Evolutionary conservation across 768 basidiomycete species (phyloP).

Genomic region (Amanita subjunquillea): DNA sequence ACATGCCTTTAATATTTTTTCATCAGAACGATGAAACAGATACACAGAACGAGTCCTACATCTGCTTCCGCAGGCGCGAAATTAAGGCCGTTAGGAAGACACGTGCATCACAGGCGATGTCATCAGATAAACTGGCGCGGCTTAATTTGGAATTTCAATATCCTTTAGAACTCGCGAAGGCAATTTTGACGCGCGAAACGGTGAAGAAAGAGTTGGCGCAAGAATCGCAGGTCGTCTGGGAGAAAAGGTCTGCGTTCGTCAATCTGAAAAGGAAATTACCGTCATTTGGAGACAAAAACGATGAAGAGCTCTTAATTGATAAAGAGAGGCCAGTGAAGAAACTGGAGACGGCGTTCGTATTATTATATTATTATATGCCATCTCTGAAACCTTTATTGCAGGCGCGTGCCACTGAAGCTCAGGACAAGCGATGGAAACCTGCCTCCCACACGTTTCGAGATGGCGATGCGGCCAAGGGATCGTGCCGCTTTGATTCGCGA

Average conservation of each 20-base stretch:
- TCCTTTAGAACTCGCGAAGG: slow-evolving; percentile 63
- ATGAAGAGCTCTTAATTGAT: slow-evolving; percentile 66
- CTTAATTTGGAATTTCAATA: slow-evolving; percentile 67
- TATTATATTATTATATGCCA: slow-evolving; percentile 7
- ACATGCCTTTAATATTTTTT: slow-evolving; percentile 4
- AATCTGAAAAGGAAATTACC: slow-evolving; percentile 77
- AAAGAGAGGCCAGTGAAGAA: slow-evolving; percentile 59
- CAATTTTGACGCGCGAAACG: slow-evolving; percentile 62
- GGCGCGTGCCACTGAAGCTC: slow-evolving; percentile 44
- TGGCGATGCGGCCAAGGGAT: slow-evolving; percentile 53
- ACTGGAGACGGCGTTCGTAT: slow-evolving; percentile 27
- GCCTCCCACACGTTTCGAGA: slow-evolving; percentile 33
- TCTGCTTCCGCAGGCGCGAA: slow-evolving; percentile 94
- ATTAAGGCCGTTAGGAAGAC: slow-evolving; percentile 93
- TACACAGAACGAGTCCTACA: slow-evolving; percentile 84
- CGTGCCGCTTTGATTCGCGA: slow-evolving; percentile 49
- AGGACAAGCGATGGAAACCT: slow-evolving; percentile 34
- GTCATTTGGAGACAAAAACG: slow-evolving; percentile 45
- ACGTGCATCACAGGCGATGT: slow-evolving; percentile 80
- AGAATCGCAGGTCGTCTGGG: slow-evolving; percentile 66
- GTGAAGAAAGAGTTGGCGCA: slow-evolving; percentile 59
- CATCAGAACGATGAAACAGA: slow-evolving; percentile 80
- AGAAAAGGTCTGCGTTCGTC: slow-evolving; percentile 50
- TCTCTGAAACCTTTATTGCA: slow-evolving; percentile 9
- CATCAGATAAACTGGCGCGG: slow-evolving; percentile 80